Evolutionary conservation across 768 basidiomycete species (phyloP), one percentile per base, ranked within the genome.

Genomic region (Suillus hirtellus): DNA sequence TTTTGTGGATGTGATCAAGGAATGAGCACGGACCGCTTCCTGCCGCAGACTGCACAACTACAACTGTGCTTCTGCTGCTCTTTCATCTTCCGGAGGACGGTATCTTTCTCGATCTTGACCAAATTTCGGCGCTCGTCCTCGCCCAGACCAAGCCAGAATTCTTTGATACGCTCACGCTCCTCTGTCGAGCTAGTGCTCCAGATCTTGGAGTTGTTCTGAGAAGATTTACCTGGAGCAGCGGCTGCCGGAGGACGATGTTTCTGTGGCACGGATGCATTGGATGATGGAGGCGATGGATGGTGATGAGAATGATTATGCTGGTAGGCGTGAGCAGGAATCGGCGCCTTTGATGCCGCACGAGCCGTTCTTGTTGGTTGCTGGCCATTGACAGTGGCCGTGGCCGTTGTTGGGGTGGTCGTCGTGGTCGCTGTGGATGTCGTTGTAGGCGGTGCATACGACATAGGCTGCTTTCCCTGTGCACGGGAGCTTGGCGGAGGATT

Each of bases 31-130:
- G 71, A 92, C 93, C 96, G 90, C 84, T 99, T 99, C 75, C 96
- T 82, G 61, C 96, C 95, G 80, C 96, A 96, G 40, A 98, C 93
- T 44, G 96, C 95, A 81, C 96, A 96, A 65, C 89, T 89, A 74
- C 97, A 99, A 65, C 89, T 90, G 74, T 98, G 95, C 73, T 93
- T 91, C 85, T 98, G 95, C 81, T 98, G 93, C 78, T 99, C 97
- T 82, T 99, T 99, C 95, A 99, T 99, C 86, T 99, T 99, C 78
- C 86, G 87, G 63, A 99, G 80, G 37, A 99, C 96, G 31, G 95
- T 94, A 75, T 98, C 96, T 80, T 99, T 99, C 84, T 99, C 97
- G 71, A 98, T 87, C 83, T 93, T 92, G 79, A 99, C 95, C 64
- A 99, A 85, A 77, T 87, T 90, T 66, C 93, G 80, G 37, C 97